Conservation (phyloP, 1,284 basidiomycete genomes). For the Mycosarcoma mackinlayi region DNA sequence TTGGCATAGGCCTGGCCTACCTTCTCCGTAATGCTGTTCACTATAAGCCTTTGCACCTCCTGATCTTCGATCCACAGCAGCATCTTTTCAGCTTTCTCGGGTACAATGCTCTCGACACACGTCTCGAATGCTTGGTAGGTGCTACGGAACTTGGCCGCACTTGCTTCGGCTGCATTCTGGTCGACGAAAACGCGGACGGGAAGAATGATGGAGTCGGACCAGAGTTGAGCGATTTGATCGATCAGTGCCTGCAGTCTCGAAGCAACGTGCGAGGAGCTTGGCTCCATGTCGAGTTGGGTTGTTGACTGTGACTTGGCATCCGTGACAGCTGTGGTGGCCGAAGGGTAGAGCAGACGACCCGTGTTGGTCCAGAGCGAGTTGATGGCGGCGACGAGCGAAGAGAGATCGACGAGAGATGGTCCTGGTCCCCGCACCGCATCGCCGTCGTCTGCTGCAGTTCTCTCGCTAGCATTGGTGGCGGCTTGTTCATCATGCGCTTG, state of each 20-base stretch:
- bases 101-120: constrained; percentile 31
- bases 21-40: constrained; percentile 1
- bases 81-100: constrained; percentile 26
- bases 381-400: constrained; percentile 39
- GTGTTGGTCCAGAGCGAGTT: constrained; percentile 52
- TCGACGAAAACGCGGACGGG: constrained; percentile 41
- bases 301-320: not conserved
- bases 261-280: constrained; percentile 9
- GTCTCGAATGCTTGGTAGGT: constrained; percentile 39
- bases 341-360: constrained; percentile 35
- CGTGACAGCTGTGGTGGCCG: constrained; percentile 2
- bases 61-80: constrained; percentile 35
- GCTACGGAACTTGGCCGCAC: constrained; percentile 13
- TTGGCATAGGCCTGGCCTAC: constrained; percentile 6
- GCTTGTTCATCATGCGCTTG: constrained; percentile 20
- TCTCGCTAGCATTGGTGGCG: not conserved
- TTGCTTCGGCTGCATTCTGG: constrained; percentile 8
- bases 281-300: constrained; percentile 21
- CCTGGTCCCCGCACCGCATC: not conserved
- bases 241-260: constrained; percentile 10
- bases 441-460: not conserved
- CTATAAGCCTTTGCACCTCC: constrained; percentile 29
- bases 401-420: constrained; percentile 28
- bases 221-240: constrained; percentile 10
- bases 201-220: constrained; percentile 30